Conservation (phyloP, 2,329 filamentous ascomycete species). For the Aspergillus fischeri region DNA sequence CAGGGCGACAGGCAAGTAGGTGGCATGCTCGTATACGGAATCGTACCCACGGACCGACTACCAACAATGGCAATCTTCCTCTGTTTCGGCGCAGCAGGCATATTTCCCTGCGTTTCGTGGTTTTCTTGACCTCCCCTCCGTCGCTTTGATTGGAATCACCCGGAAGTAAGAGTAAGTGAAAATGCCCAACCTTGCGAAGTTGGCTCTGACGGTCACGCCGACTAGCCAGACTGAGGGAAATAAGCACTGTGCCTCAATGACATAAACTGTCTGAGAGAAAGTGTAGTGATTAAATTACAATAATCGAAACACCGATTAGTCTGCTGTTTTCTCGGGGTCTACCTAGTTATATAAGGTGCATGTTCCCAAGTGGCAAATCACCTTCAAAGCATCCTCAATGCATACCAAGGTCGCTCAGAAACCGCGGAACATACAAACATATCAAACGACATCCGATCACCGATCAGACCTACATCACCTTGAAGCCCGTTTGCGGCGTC, state of each 20-base stretch:
- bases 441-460: neutral
- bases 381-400: neutral
- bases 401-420: neutral
- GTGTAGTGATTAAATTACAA: neutral
- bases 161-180: neutral
- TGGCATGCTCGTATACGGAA: neutral
- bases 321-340: neutral
- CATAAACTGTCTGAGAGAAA: neutral
- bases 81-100: constrained; percentile 74
- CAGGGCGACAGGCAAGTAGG: neutral
- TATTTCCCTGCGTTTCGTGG: constrained; percentile 34
- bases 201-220: neutral
- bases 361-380: neutral
- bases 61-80: constrained; percentile 94
- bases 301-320: neutral
- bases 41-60: constrained; percentile 81
- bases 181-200: neutral
- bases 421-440: neutral
- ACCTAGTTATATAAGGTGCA: neutral
- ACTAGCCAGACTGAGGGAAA: neutral
- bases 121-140: neutral
- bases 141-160: neutral
- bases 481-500: neutral
- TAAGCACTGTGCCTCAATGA: neutral
- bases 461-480: neutral